phyloP scores from a whole-genome alignment of 805 yeast genomes.

The Metschnikowia gelsemii region DNA sequence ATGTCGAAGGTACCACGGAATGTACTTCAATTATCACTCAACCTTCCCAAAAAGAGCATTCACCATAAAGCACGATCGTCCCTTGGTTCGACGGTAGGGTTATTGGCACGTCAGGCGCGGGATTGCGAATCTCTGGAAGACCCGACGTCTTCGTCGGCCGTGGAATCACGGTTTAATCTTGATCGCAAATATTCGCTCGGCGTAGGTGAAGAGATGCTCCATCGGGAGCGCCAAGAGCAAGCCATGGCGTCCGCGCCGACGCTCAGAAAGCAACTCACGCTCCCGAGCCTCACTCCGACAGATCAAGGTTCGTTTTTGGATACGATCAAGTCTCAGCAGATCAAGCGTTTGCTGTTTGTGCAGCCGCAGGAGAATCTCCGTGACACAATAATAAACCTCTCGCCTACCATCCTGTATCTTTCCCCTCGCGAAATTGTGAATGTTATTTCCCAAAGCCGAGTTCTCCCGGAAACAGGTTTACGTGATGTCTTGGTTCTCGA shows the following conservation, averaged over 20 bases:
- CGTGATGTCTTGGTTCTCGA: slow-evolving; percentile 55
- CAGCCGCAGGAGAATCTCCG: slow-evolving; percentile 24
- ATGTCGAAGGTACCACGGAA: slow-evolving; percentile 13
- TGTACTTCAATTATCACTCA: slow-evolving; percentile 16
- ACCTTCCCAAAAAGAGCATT: slow-evolving; percentile 7
- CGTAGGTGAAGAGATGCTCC: slow-evolving; percentile 16
- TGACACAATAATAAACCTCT: slow-evolving; percentile 25
- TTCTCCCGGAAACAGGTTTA: slow-evolving; percentile 11
- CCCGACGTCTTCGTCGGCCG: slow-evolving; percentile 21
- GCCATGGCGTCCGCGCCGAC: slow-evolving; percentile 16
- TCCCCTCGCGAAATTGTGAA: slow-evolving; percentile 18
- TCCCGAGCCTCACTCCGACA: slow-evolving; percentile 13
- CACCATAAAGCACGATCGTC: slow-evolving; percentile 8
- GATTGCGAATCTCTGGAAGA: slow-evolving; percentile 3
- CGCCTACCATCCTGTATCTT: slow-evolving; percentile 22
- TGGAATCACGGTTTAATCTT: slow-evolving; percentile 22
- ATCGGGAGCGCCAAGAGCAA: slow-evolving; percentile 9
- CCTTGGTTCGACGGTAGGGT: slow-evolving; percentile 6
- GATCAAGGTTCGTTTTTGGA: slow-evolving; percentile 19
- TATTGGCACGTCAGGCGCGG: slow-evolving; percentile 10
- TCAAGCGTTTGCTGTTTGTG: slow-evolving; percentile 23
- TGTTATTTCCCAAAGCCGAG: slow-evolving; percentile 13
- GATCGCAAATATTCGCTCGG: slow-evolving; percentile 11
- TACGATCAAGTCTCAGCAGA: slow-evolving; percentile 25
- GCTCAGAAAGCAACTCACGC: slow-evolving; percentile 18